These are phyloP conservation scores for Kwoniella sp. DNA, from an alignment of 768 basidiomycete genomes.

Conservation along the genomic window DNA sequence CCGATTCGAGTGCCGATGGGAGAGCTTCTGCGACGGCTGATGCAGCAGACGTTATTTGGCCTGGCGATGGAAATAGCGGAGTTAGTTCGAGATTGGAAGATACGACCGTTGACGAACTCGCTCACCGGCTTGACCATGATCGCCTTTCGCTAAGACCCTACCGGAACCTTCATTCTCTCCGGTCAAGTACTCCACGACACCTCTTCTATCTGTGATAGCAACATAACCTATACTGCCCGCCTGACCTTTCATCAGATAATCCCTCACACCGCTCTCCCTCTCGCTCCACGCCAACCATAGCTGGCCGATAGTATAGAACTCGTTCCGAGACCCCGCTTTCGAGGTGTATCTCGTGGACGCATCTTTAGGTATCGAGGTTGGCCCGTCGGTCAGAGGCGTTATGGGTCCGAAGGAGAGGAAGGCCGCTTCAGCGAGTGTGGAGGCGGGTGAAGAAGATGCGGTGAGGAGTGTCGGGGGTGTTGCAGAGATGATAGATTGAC, in stretches of 20 bases:
- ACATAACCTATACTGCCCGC: constrained; percentile 77
- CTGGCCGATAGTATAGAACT: constrained; percentile 78
- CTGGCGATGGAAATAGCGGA: constrained; percentile 5
- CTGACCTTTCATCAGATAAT: constrained; percentile 85
- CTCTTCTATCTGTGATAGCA: constrained; percentile 82
- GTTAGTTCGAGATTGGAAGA: neutral
- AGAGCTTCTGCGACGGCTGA: constrained; percentile 27
- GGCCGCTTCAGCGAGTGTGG: constrained; percentile 63
- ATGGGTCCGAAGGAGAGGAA: constrained; percentile 63
- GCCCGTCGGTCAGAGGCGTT: constrained; percentile 20
- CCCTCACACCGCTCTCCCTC: constrained; percentile 71
- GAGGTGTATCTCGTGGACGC: constrained; percentile 74
- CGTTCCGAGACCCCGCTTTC: constrained; percentile 56
- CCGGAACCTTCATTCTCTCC: constrained; percentile 61
- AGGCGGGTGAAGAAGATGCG: constrained; percentile 41
- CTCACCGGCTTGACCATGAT: constrained; percentile 37
- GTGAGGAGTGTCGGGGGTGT: constrained; percentile 45
- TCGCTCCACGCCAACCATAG: constrained; percentile 83
- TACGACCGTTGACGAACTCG: constrained; percentile 4
- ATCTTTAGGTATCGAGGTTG: constrained; percentile 66
- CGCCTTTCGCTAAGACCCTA: constrained; percentile 61
- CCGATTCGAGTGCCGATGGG: constrained; percentile 21
- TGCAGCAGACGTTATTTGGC: constrained; percentile 16
- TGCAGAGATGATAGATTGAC: constrained; percentile 40
- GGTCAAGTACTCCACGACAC: constrained; percentile 84